phyloP scores from a whole-genome alignment of 2,329 filamentous ascomycete species.

The Spiromastix sp. region DNA sequence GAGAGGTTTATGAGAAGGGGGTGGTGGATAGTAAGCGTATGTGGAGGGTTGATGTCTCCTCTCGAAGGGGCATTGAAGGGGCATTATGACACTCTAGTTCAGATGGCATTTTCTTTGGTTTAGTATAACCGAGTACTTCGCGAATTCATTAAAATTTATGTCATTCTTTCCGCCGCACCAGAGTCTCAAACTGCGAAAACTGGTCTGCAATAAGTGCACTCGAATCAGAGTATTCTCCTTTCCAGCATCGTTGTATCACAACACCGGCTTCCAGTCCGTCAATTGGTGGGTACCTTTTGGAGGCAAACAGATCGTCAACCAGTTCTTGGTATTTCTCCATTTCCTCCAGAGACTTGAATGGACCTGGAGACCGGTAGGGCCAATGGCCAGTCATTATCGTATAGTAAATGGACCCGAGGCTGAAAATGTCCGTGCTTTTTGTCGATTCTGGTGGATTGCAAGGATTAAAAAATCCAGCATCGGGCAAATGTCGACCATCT shows the following conservation, averaged over 20 bases:
- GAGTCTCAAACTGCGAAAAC: no score
- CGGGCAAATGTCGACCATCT: slow-evolving; percentile 16
- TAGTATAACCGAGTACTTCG: no score
- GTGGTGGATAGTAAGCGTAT: no score
- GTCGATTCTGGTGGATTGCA: slow-evolving; percentile 8
- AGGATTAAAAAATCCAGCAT: slow-evolving; percentile 16
- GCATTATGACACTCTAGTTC: not conserved
- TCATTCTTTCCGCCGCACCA: no score
- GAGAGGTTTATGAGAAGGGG: no score
- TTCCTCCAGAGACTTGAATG: slow-evolving; percentile 6
- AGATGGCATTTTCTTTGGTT: no score
- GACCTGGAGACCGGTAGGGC: slow-evolving; percentile 6
- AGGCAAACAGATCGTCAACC: slow-evolving; percentile 7
- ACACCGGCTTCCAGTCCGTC: slow-evolving; percentile 3
- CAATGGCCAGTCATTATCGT: slow-evolving; percentile 11
- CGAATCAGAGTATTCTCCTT: slow-evolving; percentile 6
- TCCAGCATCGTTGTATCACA: slow-evolving; percentile 8
- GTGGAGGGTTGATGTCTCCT: no score
- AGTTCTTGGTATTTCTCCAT: slow-evolving; percentile 6
- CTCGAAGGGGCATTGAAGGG: slow-evolving; percentile 2
- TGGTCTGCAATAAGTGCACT: no score
- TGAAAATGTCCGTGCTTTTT: slow-evolving; percentile 11
- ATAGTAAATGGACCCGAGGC: slow-evolving; percentile 9
- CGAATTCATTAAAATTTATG: no score
- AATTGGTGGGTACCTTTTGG: slow-evolving; percentile 3